A percentile compares a stretch with the other conserved stretches of the same genome.
phyloP scores from a whole-genome alignment of 164 flowering plant genomes.

The Hamamelis virginiana region DNA sequence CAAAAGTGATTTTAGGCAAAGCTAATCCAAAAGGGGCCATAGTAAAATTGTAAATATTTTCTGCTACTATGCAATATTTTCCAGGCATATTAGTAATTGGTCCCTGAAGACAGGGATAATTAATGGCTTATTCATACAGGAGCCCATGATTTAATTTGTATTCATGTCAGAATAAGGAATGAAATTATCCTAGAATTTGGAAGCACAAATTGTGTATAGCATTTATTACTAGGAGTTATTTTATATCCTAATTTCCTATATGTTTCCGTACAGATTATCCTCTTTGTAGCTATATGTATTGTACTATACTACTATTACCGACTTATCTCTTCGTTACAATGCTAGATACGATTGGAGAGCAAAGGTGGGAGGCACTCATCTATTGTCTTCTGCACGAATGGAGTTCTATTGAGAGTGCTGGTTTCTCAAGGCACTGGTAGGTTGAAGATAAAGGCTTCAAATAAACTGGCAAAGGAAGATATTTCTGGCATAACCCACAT shows the following conservation, averaged over 20 bases:
- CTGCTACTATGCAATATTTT: too few species aligned
- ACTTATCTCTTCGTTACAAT: conserved; percentile 1
- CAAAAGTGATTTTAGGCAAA: too few species aligned
- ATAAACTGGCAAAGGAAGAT: conserved; percentile 18
- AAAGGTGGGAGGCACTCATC: conserved; percentile 89
- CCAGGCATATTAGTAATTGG: background rate
- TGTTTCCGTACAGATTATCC: background rate
- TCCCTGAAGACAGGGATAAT: background rate
- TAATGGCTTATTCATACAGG: background rate
- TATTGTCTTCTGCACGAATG: conserved; percentile 91
- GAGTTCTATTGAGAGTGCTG: conserved; percentile 74
- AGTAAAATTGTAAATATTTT: too few species aligned
- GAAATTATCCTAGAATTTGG: background rate
- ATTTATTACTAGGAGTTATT: background rate
- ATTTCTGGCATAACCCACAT: conserved; percentile 70
- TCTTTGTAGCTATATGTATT: conserved; percentile 7
- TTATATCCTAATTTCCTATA: background rate
- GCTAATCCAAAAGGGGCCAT: too few species aligned
- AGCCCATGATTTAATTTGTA: background rate
- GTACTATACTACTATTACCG: background rate
- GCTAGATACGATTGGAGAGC: conserved; percentile 83
- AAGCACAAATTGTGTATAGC: background rate
- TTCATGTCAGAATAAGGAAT: background rate
- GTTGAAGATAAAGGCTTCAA: conserved; percentile 26
- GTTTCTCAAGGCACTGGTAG: conserved; percentile 42